These are phyloP conservation scores for Elaeagnus macrophylla DNA, from an alignment of 306 rosid species.

Conservation along the genomic window DNA sequence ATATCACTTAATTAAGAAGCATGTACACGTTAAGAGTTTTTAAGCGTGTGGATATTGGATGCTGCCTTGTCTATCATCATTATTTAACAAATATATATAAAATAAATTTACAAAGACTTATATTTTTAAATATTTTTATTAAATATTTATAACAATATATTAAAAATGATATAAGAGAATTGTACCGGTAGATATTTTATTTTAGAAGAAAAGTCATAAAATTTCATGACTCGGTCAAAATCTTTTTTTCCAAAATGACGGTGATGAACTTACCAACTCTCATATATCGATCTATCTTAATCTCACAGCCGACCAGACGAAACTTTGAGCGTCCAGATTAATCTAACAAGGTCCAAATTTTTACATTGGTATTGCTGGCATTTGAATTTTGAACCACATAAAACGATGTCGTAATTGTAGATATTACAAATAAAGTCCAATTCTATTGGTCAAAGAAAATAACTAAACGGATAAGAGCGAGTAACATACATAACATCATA, in stretches of 20 bases:
- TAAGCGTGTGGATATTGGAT: no score
- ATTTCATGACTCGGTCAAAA: neutral
- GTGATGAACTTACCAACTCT: neutral
- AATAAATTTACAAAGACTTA: no score
- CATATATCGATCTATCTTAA: neutral
- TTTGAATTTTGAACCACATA: neutral
- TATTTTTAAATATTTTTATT: no score
- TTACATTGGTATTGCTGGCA: slow-evolving; percentile 7
- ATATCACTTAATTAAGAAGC: no score
- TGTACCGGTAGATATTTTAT: no score
- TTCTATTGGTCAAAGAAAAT: neutral
- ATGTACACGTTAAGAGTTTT: no score
- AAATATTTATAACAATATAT: no score
- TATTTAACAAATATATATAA: no score
- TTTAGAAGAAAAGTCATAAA: no score
- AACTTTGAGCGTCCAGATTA: slow-evolving; percentile 12
- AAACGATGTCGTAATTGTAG: neutral
- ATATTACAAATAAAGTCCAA: neutral
- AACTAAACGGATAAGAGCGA: neutral
- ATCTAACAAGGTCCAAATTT: slow-evolving; percentile 11
- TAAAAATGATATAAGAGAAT: no score
- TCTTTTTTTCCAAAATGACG: neutral
- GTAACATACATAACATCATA: slow-evolving; percentile 5
- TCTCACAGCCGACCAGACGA: slow-evolving; percentile 15
- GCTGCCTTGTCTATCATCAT: no score